Base-by-base conservation (phyloP, 1,139 yeast genomes). In the Yamadazyma jaroonii region DNA sequence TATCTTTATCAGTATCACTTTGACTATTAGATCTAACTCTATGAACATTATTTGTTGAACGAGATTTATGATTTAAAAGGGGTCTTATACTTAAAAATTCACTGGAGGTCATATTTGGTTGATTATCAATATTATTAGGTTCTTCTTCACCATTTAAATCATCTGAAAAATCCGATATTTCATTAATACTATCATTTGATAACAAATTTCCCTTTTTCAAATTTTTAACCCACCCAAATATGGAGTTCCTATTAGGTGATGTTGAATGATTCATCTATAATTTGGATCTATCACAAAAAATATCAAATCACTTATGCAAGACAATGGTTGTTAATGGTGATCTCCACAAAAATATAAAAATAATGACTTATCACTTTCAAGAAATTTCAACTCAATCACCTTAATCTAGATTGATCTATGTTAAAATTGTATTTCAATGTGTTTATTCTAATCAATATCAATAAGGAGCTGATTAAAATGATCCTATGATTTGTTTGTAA, bases 171-270 rank as follows among this genome's bases (percentile, higher is more conserved):
- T 68, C 67, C 29, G 56, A 47, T 25, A 65, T 52, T 40, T 69
- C 74, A 47, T 70, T 62, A 35, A 69, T 57, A 37, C 70, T 62
- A 28, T 71, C 77, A 45, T 56, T 65, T 34, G 72, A 67, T 47
- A 63, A 50, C 28, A 66, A 47, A 39, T 62, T 61, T 36, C 67
- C 65, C 36, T 65, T 57, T 50, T 67, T 71, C 47, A 71, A 59
- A 49, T 61, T 67, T 52, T 70, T 70, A 38, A 71, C 75, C 77
- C 77, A 71, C 9, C 76, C 77, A 47, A 71, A 64, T 15, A 71
- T 62, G 29, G 72, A 64, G 43, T 54, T 59, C 39, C 74, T 56
- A 49, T 65, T 68, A 32, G 59, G 63, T 9, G 74, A 74, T 7
- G 74, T 63, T 25, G 71, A 61, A 39, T 66, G 73, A 50, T 68